Evolutionary conservation across 352 stramenopile genomes (phyloP), one percentile per base, ranked within the genome.

Genomic region (Globisporangium splendens): DNA sequence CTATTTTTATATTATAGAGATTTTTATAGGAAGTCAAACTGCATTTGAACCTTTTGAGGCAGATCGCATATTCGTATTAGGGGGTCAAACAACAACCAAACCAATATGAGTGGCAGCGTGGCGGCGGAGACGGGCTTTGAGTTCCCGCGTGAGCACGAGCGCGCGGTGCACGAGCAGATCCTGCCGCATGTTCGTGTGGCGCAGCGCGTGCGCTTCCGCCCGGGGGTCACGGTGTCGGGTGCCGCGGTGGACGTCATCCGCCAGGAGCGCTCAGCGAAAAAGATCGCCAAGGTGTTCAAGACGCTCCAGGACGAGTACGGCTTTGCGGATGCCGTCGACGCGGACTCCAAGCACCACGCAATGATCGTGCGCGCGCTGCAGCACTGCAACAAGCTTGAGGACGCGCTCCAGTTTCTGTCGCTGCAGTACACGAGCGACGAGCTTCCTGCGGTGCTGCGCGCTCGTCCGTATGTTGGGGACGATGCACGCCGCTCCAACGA

Each of bases 361-460:
- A 57, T 56, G 8, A 56, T 50, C 22, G 73, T 8, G 39, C 39
- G 88, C 28, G 79, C 79, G 18, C 64, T 90, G 20, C 56, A 48
- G 39, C 86, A 88, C 57, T 68, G 71, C 4, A 92, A 92, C 61
- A 69, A 72, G 3, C 67, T 86, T 31, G 83, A 90, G 59, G 79
- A 92, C 56, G 79, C 83, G 33, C 67, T 92, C 49, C 59, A 52
- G 56, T 92, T 89, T 52, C 50, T 92, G 42, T 63, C 74, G 50
- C 62, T 90, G 50, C 79, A 90, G 54, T 54, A 71, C 33, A 22
- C 74, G 20, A 89, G 83, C 43, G 73, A 86, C 11, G 75, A 77
- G 56, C 69, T 92, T 4, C 83, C 83, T 1, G 17, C 31, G 0
- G 61, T 65, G 18, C 49, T 91, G 17, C 72, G 76, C 1, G 75